These are phyloP conservation scores for Keqinozyma sinolaborantium DNA, from an alignment of 1,139 yeast species.

Conservation along the genomic window DNA sequence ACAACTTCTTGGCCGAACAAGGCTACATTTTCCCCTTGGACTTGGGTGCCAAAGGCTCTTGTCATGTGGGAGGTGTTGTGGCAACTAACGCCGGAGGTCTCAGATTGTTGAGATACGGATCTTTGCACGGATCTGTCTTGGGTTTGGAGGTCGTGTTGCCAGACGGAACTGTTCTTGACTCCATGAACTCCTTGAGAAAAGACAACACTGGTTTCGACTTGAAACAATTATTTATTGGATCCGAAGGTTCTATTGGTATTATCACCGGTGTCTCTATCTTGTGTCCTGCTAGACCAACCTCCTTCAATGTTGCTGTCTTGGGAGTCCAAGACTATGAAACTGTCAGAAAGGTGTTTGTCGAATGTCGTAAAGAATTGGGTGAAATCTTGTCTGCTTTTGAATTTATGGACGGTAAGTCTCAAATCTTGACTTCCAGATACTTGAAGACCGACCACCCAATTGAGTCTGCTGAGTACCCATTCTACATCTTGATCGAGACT, in stretches of 20 bases:
- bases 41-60: constrained; percentile 95
- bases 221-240: constrained; percentile 88
- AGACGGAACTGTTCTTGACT: constrained; percentile 78
- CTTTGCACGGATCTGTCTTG: constrained; percentile 86
- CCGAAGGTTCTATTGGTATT: constrained; percentile 89
- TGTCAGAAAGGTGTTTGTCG: constrained; percentile 77
- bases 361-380: constrained; percentile 73
- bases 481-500: constrained; percentile 88
- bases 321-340: constrained; percentile 79
- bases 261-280: constrained; percentile 87
- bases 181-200: constrained; percentile 80
- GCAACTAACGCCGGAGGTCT: constrained; percentile 98
- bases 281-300: constrained; percentile 89
- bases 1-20: constrained; percentile 68
- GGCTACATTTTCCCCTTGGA: constrained; percentile 94
- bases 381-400: constrained; percentile 93
- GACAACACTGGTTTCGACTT: constrained; percentile 94
- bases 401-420: constrained; percentile 84
- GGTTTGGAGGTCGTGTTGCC: constrained; percentile 92
- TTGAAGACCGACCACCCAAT: constrained; percentile 68
- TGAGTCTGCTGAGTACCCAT: constrained; percentile 72
- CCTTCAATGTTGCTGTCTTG: constrained; percentile 83
- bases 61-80: constrained; percentile 93
- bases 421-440: constrained; percentile 56
- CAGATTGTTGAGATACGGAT: constrained; percentile 83